Evolutionary conservation across 805 yeast species (phyloP).

Genomic region (Schwanniomyces sp.): DNA sequence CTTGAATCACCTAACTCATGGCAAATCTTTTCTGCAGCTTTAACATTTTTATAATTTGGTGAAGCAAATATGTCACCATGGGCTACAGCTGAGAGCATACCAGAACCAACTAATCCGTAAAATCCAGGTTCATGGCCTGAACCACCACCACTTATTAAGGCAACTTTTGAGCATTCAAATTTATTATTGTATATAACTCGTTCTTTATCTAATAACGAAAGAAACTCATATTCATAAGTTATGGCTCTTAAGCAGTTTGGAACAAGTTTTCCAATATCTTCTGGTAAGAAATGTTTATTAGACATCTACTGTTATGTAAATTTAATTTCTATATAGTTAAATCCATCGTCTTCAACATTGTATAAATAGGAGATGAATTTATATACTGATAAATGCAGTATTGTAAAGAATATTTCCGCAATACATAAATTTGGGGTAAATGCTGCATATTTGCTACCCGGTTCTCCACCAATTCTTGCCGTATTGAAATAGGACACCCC

Average conservation of each 20-base stretch:
- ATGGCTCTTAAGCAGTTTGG: slow-evolving; percentile 38
- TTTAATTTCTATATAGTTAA: too few species aligned
- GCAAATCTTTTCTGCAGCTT: slow-evolving; percentile 34
- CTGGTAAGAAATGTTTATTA: slow-evolving; percentile 42
- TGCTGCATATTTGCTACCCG: too few species aligned
- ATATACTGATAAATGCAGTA: too few species aligned
- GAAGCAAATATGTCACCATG: slow-evolving; percentile 45
- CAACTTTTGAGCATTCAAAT: slow-evolving; percentile 21
- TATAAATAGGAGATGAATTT: too few species aligned
- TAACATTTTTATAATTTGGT: slow-evolving; percentile 37
- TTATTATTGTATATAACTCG: slow-evolving; percentile 36
- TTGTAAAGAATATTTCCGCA: too few species aligned
- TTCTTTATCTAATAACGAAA: slow-evolving; percentile 36
- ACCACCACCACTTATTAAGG: slow-evolving; percentile 42
- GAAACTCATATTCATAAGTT: slow-evolving; percentile 34
- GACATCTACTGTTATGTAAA: background rate
- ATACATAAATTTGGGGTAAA: too few species aligned
- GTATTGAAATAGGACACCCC: too few species aligned
- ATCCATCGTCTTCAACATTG: too few species aligned
- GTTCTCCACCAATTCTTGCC: too few species aligned
- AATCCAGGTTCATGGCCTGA: slow-evolving; percentile 46
- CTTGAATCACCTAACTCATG: slow-evolving; percentile 16
- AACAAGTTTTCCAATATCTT: slow-evolving; percentile 31
- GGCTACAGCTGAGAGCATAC: slow-evolving; percentile 39
- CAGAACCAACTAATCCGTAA: slow-evolving; percentile 38